Evolutionary conservation across 345 rosid genomes (phyloP).

Genomic region (Rhodamnia argentea): DNA sequence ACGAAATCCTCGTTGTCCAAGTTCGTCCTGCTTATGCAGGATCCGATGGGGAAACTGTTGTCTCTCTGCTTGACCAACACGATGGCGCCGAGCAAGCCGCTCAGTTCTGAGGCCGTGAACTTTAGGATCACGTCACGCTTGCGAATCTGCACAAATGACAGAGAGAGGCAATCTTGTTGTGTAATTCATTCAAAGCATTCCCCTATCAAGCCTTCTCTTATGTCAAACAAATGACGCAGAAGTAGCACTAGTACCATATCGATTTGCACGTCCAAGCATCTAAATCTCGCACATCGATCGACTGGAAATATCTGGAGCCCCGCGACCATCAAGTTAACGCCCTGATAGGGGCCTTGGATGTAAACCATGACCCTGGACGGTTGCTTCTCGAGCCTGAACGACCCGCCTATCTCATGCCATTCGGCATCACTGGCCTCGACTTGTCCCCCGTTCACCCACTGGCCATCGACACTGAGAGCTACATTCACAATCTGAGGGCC

Average conservation of each 20-base stretch:
- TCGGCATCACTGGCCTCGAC: conserved; percentile 53
- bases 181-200: background rate
- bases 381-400: conserved; percentile 87
- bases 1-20: conserved; percentile 90
- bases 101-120: conserved; percentile 37
- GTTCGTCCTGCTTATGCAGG: conserved; percentile 75
- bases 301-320: conserved; percentile 83
- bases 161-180: background rate
- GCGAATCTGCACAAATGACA: conserved; percentile 41
- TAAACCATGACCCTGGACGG: conserved; percentile 71
- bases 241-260: conserved; percentile 42
- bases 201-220: background rate
- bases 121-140: conserved; percentile 70
- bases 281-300: conserved; percentile 51
- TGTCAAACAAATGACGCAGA: background rate
- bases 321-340: conserved; percentile 70
- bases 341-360: conserved; percentile 76
- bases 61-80: conserved; percentile 57
- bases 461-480: conserved; percentile 75
- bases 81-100: conserved; percentile 27
- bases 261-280: conserved; percentile 40
- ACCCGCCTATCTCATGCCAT: conserved; percentile 92
- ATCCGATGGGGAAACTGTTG: conserved; percentile 74
- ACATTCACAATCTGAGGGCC: conserved; percentile 77
- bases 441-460: conserved; percentile 96